phyloP scores from a whole-genome alignment of 441 rosid genomes.

The Biscutella auriculata region DNA sequence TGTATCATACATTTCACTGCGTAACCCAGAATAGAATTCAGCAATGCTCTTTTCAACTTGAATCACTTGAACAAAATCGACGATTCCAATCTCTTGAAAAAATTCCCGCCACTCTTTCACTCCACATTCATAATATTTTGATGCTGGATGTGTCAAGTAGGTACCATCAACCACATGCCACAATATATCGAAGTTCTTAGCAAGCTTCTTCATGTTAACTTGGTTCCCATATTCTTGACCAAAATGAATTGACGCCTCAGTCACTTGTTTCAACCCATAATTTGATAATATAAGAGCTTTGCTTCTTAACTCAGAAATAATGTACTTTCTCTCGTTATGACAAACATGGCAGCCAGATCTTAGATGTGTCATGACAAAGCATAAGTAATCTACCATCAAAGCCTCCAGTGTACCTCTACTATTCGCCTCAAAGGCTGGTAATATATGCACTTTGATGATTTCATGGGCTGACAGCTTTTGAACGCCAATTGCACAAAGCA shows the following conservation, averaged over 20 bases:
- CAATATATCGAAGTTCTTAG: slow-evolving; percentile 34
- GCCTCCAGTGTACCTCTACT: slow-evolving; percentile 20
- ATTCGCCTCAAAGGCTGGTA: slow-evolving; percentile 50
- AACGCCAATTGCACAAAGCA: slow-evolving; percentile 71
- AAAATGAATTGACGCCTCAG: slow-evolving; percentile 66
- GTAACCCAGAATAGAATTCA: slow-evolving; percentile 31
- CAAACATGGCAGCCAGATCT: slow-evolving; percentile 65
- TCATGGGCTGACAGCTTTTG: slow-evolving; percentile 89
- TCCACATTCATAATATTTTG: slow-evolving; percentile 33
- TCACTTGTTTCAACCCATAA: slow-evolving; percentile 49
- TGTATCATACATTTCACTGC: slow-evolving; percentile 21
- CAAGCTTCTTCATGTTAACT: slow-evolving; percentile 42
- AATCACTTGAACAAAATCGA: slow-evolving; percentile 76
- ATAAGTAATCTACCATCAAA: slow-evolving; percentile 64
- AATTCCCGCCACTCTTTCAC: slow-evolving; percentile 73
- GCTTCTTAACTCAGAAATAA: slow-evolving; percentile 45
- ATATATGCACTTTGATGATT: slow-evolving; percentile 59
- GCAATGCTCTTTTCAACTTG: slow-evolving; percentile 50
- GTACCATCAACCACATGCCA: slow-evolving; percentile 72
- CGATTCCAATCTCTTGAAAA: slow-evolving; percentile 69
- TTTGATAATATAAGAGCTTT: slow-evolving; percentile 70
- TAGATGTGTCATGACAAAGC: slow-evolving; percentile 88
- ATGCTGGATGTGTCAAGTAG: slow-evolving; percentile 75
- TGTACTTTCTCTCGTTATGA: slow-evolving; percentile 45
- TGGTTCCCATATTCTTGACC: slow-evolving; percentile 65